Conservation (phyloP, 331 rosid species). For the Quercus tomentella region DNA sequence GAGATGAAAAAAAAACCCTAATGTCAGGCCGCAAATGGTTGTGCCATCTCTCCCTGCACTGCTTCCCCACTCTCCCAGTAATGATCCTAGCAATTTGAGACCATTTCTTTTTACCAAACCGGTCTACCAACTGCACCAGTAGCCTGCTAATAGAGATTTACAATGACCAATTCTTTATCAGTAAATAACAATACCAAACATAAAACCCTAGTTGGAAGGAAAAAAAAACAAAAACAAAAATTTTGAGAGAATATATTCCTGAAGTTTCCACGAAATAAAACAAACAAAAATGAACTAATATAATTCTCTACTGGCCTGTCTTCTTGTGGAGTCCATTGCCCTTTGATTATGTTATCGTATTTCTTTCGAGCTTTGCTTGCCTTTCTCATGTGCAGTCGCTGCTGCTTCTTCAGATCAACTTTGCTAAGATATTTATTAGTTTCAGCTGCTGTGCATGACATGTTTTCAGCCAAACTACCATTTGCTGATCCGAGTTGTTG, state of each 20-base stretch:
- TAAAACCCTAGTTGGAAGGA: not conserved
- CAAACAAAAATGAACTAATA: not conserved
- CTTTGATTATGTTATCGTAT: conserved; percentile 26
- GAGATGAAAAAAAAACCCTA: conserved; percentile 41
- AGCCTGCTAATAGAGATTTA: conserved; percentile 28
- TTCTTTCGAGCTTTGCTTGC: conserved; percentile 7
- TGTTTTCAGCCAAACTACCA: not conserved
- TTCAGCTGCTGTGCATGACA: not conserved
- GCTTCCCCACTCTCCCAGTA: conserved; percentile 67
- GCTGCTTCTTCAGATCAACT: not conserved
- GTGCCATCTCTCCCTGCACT: conserved; percentile 89
- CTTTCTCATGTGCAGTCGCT: conserved; percentile 3
- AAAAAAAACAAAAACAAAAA: not conserved
- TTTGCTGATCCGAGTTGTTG: conserved; percentile 14
- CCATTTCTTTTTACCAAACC: conserved; percentile 56
- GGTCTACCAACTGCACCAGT: conserved; percentile 30
- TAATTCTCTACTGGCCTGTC: conserved; percentile 38
- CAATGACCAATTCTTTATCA: not conserved
- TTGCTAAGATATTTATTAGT: not conserved
- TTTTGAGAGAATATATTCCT: not conserved
- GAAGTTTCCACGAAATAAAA: not conserved
- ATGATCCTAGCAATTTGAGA: conserved; percentile 44
- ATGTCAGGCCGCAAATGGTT: conserved; percentile 73
- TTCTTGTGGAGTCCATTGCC: conserved; percentile 64
- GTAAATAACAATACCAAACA: not conserved